Evolutionary conservation across 108 stramenopile species (phyloP).

Genomic region (Ochromonas danica): DNA sequence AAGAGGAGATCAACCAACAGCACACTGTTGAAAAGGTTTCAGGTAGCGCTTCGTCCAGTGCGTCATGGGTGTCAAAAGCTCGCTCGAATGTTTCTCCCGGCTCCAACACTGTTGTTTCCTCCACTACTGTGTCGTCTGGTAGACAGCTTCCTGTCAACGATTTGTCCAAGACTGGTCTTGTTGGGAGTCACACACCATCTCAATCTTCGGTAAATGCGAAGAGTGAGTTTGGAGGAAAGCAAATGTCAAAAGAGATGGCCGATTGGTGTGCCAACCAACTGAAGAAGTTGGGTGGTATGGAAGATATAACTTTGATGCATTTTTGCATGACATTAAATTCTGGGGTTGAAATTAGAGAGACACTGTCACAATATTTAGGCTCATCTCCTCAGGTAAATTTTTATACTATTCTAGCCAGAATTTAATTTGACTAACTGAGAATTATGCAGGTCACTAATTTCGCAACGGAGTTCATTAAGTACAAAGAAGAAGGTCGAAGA

Average conservation of each 20-base stretch:
- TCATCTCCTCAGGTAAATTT: constrained; percentile 19
- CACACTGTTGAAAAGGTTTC: neutral
- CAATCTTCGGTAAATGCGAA: neutral
- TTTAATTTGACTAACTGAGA: neutral
- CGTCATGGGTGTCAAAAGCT: neutral
- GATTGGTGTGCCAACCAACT: neutral
- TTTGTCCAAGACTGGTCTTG: too few relatives aligned
- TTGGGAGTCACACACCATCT: too few relatives aligned
- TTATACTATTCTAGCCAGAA: neutral
- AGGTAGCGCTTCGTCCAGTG: neutral
- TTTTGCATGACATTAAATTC: constrained; percentile 8
- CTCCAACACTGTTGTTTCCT: too few relatives aligned
- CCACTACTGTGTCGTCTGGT: too few relatives aligned
- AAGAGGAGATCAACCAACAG: neutral
- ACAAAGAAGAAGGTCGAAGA: neutral
- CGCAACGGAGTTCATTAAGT: constrained; percentile 13
- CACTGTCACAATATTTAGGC: constrained; percentile 1
- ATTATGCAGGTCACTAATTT: constrained; percentile 8
- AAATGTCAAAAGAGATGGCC: constrained; percentile 6
- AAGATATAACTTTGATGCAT: neutral
- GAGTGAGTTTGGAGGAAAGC: constrained; percentile 4
- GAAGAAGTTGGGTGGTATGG: neutral
- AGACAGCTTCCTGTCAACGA: too few relatives aligned
- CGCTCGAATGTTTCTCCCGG: neutral
- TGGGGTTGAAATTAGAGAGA: neutral